Evolutionary conservation across 1,284 basidiomycete species (phyloP).

Genomic region (Leccinum cinnamomeum): DNA sequence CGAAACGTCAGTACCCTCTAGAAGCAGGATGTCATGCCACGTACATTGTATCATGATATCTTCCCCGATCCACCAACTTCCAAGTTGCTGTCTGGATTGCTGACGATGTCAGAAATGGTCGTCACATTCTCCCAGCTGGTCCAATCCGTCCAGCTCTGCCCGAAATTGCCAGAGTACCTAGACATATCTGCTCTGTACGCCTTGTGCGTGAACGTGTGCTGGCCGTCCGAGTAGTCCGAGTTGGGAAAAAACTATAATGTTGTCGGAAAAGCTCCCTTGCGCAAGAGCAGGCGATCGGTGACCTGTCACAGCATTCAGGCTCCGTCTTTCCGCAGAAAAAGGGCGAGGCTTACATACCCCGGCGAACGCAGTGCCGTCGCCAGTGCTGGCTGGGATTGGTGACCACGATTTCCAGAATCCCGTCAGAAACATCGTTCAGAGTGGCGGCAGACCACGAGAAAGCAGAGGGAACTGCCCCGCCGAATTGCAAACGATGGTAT

Average conservation of each 20-base stretch:
- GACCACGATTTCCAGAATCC: slow-evolving; percentile 73
- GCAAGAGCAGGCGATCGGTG: slow-evolving; percentile 72
- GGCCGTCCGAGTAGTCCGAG: slow-evolving; percentile 65
- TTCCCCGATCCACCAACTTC: slow-evolving; percentile 74
- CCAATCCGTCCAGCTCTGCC: slow-evolving; percentile 82
- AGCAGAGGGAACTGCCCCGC: slow-evolving; percentile 57
- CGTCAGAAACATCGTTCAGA: slow-evolving; percentile 72
- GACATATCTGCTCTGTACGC: slow-evolving; percentile 86
- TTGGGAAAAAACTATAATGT: slow-evolving; percentile 81
- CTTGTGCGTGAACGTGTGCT: slow-evolving; percentile 76
- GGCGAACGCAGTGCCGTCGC: slow-evolving; percentile 48
- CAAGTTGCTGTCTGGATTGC: slow-evolving; percentile 50
- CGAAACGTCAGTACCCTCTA: slow-evolving; percentile 4
- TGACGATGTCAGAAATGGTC: slow-evolving; percentile 55
- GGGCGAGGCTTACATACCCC: slow-evolving; percentile 43
- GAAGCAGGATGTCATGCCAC: slow-evolving; percentile 27
- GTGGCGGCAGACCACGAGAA: slow-evolving; percentile 75
- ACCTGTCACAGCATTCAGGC: slow-evolving; percentile 39
- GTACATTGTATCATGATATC: slow-evolving; percentile 87
- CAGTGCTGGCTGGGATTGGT: slow-evolving; percentile 49
- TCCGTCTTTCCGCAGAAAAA: background rate
- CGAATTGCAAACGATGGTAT: slow-evolving; percentile 46
- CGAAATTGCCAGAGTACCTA: slow-evolving; percentile 85
- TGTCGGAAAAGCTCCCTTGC: slow-evolving; percentile 69
- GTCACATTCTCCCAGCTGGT: slow-evolving; percentile 72